These are phyloP conservation scores for Basidiobolus meristosporus DNA, from an alignment of 371 early-diverging fungal species.

Conservation along the genomic window DNA sequence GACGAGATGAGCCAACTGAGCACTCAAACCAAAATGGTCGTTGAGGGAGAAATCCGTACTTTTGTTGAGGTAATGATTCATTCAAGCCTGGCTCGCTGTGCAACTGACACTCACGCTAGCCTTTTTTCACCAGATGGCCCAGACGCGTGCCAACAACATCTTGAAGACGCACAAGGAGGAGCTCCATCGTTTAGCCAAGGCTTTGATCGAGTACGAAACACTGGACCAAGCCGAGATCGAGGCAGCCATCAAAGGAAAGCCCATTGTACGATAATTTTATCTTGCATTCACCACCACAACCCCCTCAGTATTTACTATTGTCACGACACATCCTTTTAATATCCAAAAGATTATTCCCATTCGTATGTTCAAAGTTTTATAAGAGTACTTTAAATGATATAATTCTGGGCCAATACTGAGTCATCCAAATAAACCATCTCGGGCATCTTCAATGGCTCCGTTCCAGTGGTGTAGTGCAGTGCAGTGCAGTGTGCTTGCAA, in stretches of 20 bases:
- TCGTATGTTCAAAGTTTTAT: no score
- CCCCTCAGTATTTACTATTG: no score
- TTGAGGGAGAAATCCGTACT: conserved; percentile 68
- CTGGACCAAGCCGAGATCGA: conserved; percentile 74
- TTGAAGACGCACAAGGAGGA: conserved; percentile 61
- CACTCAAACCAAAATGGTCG: conserved; percentile 45
- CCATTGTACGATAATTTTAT: no score
- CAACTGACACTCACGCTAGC: neutral
- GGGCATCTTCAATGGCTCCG: no score
- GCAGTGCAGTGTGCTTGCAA: no score
- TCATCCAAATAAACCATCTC: no score
- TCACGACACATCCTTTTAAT: no score
- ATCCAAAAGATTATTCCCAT: no score
- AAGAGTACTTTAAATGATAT: no score
- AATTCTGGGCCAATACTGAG: no score
- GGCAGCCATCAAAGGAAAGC: conserved; percentile 46
- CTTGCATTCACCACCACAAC: no score
- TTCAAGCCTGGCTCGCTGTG: neutral
- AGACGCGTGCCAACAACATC: conserved; percentile 42
- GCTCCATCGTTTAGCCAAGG: conserved; percentile 77
- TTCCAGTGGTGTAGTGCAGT: no score
- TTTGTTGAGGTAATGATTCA: conserved; percentile 33
- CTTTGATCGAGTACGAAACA: conserved; percentile 87
- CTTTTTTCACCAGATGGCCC: conserved; percentile 14
- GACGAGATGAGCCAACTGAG: conserved; percentile 56